A percentile compares a stretch with the other conserved stretches of the same genome.
Evolutionary conservation across 257 asterid species (phyloP).

Genomic region (Linaria vulgaris): DNA sequence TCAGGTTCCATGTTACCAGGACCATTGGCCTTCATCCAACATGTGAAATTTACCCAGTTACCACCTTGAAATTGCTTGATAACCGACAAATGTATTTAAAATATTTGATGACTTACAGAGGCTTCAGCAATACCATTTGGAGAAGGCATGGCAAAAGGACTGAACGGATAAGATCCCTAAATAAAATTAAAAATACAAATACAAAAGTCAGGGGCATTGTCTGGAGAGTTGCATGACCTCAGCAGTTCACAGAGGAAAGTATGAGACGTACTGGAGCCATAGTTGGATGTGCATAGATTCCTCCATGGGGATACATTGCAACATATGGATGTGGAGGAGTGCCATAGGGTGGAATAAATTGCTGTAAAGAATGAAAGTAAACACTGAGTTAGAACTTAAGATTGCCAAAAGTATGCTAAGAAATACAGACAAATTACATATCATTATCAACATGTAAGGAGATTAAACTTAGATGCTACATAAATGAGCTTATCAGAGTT

Average conservation of each 20-base stretch:
- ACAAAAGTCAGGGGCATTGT: constrained; percentile 12
- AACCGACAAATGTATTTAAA: background rate
- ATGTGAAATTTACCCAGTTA: constrained; percentile 10
- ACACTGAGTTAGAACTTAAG: background rate
- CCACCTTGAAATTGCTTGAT: background rate
- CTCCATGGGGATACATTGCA: constrained; percentile 97
- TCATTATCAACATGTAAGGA: constrained; percentile 12
- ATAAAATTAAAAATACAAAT: constrained; percentile 13
- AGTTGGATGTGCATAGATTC: constrained; percentile 91
- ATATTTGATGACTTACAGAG: constrained; percentile 41
- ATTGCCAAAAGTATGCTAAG: background rate
- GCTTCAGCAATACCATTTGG: constrained; percentile 40
- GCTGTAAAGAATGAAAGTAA: constrained; percentile 49
- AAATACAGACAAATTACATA: constrained; percentile 7
- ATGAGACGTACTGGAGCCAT: constrained; percentile 72
- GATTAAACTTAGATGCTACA: background rate
- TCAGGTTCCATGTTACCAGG: constrained; percentile 65
- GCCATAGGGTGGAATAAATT: constrained; percentile 92
- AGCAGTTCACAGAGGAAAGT: background rate
- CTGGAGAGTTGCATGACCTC: constrained; percentile 11
- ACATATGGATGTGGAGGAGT: constrained; percentile 96
- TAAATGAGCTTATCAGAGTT: background rate
- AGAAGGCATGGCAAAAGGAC: constrained; percentile 68
- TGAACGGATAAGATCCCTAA: constrained; percentile 92
- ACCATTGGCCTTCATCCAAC: constrained; percentile 46